Base-by-base conservation (phyloP, 1,284 basidiomycete genomes). In the Naganishia cerealis region DNA sequence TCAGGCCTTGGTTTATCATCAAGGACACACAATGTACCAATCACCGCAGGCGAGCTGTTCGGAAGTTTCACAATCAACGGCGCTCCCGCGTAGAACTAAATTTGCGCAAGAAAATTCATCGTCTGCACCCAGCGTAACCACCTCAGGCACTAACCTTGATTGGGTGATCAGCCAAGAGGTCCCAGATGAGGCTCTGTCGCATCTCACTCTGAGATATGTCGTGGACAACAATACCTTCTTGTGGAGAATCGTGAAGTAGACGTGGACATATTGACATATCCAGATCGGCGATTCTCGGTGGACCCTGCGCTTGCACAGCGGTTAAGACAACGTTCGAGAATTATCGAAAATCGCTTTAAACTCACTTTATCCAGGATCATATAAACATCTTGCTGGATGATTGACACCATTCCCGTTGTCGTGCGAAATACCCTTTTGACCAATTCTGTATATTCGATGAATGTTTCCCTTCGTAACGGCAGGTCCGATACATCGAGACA, bases 1-100 rank as follows among this genome's bases (percentile, higher is more conserved):
- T 57, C 67, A 10, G 73, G 68, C 29, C 78, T 68, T 3, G 74
- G 66, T 16, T 75, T 63, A 24, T 58, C 42, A 54, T 75, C 72
- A 16, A 72, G 42, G 15, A 80, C 56, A 43, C 73, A 72, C n/a
- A 80, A 54, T 18, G 70, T 72, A 0, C 78, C 79, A 57, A 80
- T 65, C 39, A 65, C 52, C 13, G 15, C 29, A 8, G 53, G 29
- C 13, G 24, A 16, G 21, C n/a, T 42, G 12, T 36, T 15, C 3
- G 36, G 52, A 29, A 56, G 39, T 21, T 39, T 26, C n/a, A 67
- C 54, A 16, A 61, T 24, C 24, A 67, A n/a, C n/a, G 66, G 66
- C 1, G 53, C 66, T 13, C 48, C 66, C 12, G 66, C 57, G 53
- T 67, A 67, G 16, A 67, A 67, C 66, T 56, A 40, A 26, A 26